phyloP scores from a whole-genome alignment of 345 rosid species.

The Aquilaria malaccensis region DNA sequence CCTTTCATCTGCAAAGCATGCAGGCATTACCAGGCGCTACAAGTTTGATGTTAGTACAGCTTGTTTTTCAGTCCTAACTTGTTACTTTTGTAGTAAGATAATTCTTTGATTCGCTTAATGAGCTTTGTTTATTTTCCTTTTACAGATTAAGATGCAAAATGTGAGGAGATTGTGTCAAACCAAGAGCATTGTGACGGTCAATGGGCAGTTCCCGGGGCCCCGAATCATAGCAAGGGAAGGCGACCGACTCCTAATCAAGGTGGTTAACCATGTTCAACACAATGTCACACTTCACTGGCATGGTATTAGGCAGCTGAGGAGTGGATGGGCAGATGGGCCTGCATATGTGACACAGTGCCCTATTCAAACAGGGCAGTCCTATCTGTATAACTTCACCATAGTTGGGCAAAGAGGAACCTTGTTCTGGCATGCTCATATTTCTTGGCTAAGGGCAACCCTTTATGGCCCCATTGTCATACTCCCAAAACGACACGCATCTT shows the following conservation, averaged over 20 bases:
- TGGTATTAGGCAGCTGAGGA: slow-evolving; percentile 31
- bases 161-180: slow-evolving; percentile 31
- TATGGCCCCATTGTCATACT: slow-evolving; percentile 47
- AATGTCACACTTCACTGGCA: slow-evolving; percentile 50
- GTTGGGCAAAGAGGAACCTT: slow-evolving; percentile 50
- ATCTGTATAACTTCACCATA: slow-evolving; percentile 40
- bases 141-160: slow-evolving; percentile 38
- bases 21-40: slow-evolving; percentile 33
- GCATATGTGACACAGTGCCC: slow-evolving; percentile 37
- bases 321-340: slow-evolving; percentile 47
- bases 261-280: slow-evolving; percentile 57
- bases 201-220: slow-evolving; percentile 78
- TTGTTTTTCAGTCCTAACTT: background rate
- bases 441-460: slow-evolving; percentile 40
- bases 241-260: slow-evolving; percentile 58
- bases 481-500: slow-evolving; percentile 33
- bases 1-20: slow-evolving; percentile 7
- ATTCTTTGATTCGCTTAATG: background rate
- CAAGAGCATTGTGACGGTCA: slow-evolving; percentile 68
- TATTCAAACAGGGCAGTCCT: slow-evolving; percentile 29
- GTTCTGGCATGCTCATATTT: slow-evolving; percentile 54
- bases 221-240: slow-evolving; percentile 67
- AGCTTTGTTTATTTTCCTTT: background rate
- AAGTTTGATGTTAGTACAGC: slow-evolving; percentile 24
- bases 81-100: background rate